Evolutionary conservation across 139 green algal genomes (phyloP), one percentile per base, ranked within the genome.

Genomic region (Volvox africanus): DNA sequence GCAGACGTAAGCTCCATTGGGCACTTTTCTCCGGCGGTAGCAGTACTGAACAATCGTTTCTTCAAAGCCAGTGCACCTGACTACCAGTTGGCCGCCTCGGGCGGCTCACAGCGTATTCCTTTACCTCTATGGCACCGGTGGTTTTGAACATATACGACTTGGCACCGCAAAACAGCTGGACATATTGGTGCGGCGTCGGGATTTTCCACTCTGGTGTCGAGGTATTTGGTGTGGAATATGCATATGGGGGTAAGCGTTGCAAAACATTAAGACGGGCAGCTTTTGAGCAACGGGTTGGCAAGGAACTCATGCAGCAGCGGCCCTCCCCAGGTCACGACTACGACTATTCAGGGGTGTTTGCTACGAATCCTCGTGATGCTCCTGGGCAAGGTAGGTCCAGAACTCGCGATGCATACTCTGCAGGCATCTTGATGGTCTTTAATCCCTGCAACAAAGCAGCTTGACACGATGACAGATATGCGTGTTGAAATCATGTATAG

Each of bases 171-270:
- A 98, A 98, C 88, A 98, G 97, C 82, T 97, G 91, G 86, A 94
- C 95, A 0, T 96, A 97, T 78, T 98, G 96, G 94, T 96, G 92
- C 76, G 97, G 96, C 12, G 67, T 95, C 1, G 97, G 97, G 50
- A 94, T 99, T 22, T 99, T 96, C 87, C 97, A 99, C 87, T 96
- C 94, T 22, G 98, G 98, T 0, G 94, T 99, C 6, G 97, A 99
- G 87, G 95, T 98, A 0, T 97, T 98, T 61, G 97, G 95, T 22
- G 89, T 95, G 0, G 98, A 99, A 90, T 99, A 98, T 65, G 97
- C 98, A 0, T 99, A 97, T 93, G 97, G 96, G 92, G 94, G 95
- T 97, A 61, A 3, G 92, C 44, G 9, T 55, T 55, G 9, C 5
- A 55, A 55, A 5, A 55, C n/a, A 14, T 73, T 28, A 73, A 2